Evolutionary conservation across 164 flowering plant genomes (phyloP), one percentile per base, ranked within the genome.

Genomic region (Nymphaea colorata): DNA sequence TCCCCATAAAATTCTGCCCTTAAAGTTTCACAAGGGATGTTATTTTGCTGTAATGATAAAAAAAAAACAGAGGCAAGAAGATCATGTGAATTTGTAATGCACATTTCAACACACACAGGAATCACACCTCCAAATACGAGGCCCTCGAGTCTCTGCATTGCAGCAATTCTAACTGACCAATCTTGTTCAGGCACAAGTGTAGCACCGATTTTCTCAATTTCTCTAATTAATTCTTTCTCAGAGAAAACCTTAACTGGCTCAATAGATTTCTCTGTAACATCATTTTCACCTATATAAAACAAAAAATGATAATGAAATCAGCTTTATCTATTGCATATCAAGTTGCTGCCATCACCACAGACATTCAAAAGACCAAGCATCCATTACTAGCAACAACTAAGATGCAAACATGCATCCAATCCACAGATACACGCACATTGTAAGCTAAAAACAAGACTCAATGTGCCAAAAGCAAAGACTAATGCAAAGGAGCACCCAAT

Each of bases 91-190:
- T 25, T 25, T 25, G 36, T 25, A 25, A 25, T 25, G 36, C 36
- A 25, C 36, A 25, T 25, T 25, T 25, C 36, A 25, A 25, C 36
- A 25, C 36, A 55, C 12, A 63, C 63, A 62, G 5, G 59, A 42
- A 1, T 69, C 75, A 68, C 66, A 95, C 99, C 99, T 92, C 98
- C 99, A 70, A 70, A 74, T 59, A 92, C 80, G 78, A 95, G 96
- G 68, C 88, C 96, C 80, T 95, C 99, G 74, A 95, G 78, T 80
- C 96, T 85, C 74, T 88, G 99, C 99, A 95, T 88, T 61, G 97
- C 97, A 73, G 92, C 82, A 71, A 95, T 90, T 43, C 99, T 95
- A 4, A 88, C 64, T 57, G 99, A 86, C 99, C 99, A 95, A 76
- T 95, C 99, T 74, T 90, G 92, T 41, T 90, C 99, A 6, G 98